Evolutionary conservation across 495 filamentous ascomycete species (phyloP), one percentile per base, ranked within the genome.

Genomic region (Tuber umbilicatum): DNA sequence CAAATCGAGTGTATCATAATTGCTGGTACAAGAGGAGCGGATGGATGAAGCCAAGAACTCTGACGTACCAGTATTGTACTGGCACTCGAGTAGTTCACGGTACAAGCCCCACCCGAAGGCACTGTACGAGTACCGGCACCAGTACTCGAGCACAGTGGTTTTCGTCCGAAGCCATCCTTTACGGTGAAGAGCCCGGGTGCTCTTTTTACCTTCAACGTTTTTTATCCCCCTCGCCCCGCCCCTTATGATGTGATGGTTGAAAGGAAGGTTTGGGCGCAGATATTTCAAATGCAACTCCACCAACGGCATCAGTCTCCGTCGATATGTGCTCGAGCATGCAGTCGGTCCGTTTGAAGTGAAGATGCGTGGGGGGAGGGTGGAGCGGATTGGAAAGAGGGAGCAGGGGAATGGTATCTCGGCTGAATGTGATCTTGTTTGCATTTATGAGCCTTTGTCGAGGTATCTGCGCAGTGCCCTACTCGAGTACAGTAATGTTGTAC

Each of bases 31-130:
- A n/a, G n/a, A 9, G 2, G 43, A 67, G 17, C 60, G 35, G 60
- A 39, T 71, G 40, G 37, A 39, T 64, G 71, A 78, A 78, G 75
- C 40, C 43, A 71, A 71, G 75, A 64, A 31, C 64, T 45, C 70
- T 73, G 70, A 39, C 76, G 71, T 74, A 71, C 67, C 67, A 70
- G 47, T 71, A 69, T 47, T 50, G n/a, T n/a, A n/a, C n/a, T n/a
- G 69, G 41, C 40, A 75, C 42, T 45, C 43, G 60, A n/a, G n/a
- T n/a, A n/a, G n/a, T n/a, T n/a, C n/a, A n/a, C n/a, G n/a, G n/a
- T n/a, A n/a, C n/a, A n/a, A n/a, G n/a, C n/a, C n/a, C n/a, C n/a
- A n/a, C n/a, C 69, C 35, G 38, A 70, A 70, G 73, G 70, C 42
- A 78, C 19, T 21, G 3, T 47, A 21, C 45, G 1, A 10, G 41